Percentiles rank a stretch among this genome's conserved stretches.
phyloP scores from a whole-genome alignment of 805 yeast genomes.

The Candida lessepsii region DNA sequence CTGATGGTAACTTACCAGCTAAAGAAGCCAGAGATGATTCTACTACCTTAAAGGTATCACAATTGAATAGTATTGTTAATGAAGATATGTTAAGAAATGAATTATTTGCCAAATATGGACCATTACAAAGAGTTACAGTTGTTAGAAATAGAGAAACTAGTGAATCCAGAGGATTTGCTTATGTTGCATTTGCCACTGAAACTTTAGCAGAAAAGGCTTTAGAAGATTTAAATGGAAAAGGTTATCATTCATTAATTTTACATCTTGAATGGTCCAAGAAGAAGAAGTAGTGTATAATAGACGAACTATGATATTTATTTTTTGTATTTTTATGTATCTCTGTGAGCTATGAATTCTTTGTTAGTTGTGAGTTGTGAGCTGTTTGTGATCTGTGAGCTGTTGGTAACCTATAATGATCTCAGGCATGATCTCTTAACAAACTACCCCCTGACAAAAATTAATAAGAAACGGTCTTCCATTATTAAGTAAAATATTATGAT shows the following conservation, averaged over 20 bases:
- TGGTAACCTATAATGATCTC: too few relatives aligned
- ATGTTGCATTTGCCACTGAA: constrained; percentile 74
- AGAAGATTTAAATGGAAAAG: constrained; percentile 78
- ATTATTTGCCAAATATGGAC: constrained; percentile 67
- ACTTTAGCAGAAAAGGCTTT: constrained; percentile 74
- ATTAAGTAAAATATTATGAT: too few relatives aligned
- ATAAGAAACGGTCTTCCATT: too few relatives aligned
- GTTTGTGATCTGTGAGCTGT: too few relatives aligned
- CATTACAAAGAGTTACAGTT: constrained; percentile 70
- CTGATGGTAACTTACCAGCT: constrained; percentile 39
- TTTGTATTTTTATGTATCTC: too few relatives aligned
- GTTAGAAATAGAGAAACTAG: constrained; percentile 93
- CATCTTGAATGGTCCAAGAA: constrained; percentile 48
- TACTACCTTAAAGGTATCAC: constrained; percentile 85
- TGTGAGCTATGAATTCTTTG: too few relatives aligned
- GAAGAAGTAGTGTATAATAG: constrained; percentile 30
- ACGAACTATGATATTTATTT: too few relatives aligned
- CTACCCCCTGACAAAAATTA: too few relatives aligned
- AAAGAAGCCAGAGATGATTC: constrained; percentile 69
- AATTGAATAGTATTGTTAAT: constrained; percentile 79
- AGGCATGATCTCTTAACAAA: too few relatives aligned
- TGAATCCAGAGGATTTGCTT: constrained; percentile 93
- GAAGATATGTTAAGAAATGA: constrained; percentile 77
- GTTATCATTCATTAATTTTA: constrained; percentile 83
- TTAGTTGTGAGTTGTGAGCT: too few relatives aligned